Conservation (phyloP, 345 rosid species). For the Arabidopsis thaliana region DNA sequence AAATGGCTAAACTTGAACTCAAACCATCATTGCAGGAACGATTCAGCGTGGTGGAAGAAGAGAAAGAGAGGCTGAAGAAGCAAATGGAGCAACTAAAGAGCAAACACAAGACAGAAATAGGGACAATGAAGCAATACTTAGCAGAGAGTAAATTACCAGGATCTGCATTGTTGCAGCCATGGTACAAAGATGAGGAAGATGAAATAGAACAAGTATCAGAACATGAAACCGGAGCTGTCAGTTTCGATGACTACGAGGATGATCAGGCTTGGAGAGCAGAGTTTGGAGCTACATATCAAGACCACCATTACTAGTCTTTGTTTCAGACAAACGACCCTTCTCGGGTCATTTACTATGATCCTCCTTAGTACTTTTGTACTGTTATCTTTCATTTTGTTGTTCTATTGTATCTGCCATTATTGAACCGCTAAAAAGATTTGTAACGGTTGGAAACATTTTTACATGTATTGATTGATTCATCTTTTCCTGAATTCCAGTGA, state of each 20-base stretch:
- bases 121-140: slow-evolving; percentile 89
- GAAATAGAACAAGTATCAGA: slow-evolving; percentile 30
- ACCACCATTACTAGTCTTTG: slow-evolving; percentile 52
- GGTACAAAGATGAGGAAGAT: slow-evolving; percentile 36
- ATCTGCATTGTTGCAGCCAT: slow-evolving; percentile 63
- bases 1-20: slow-evolving; percentile 27
- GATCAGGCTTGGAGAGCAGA: slow-evolving; percentile 98
- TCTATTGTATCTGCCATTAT: slow-evolving; percentile 14
- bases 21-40: slow-evolving; percentile 60
- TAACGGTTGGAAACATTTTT: slow-evolving; percentile 55
- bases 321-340: slow-evolving; percentile 29
- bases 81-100: slow-evolving; percentile 77
- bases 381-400: slow-evolving; percentile 50
- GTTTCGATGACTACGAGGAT: slow-evolving; percentile 50
- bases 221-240: slow-evolving; percentile 5
- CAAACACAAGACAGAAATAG: slow-evolving; percentile 89
- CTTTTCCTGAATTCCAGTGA: not conserved
- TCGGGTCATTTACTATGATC: slow-evolving; percentile 34
- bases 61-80: slow-evolving; percentile 79
- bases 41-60: slow-evolving; percentile 54
- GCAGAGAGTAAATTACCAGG: slow-evolving; percentile 90
- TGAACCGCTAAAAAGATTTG: slow-evolving; percentile 66
- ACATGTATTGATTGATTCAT: slow-evolving; percentile 22
- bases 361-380: not conserved
- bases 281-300: slow-evolving; percentile 86